Conservation (phyloP, 106 monocot species). For the Xerophyta viscosa region DNA sequence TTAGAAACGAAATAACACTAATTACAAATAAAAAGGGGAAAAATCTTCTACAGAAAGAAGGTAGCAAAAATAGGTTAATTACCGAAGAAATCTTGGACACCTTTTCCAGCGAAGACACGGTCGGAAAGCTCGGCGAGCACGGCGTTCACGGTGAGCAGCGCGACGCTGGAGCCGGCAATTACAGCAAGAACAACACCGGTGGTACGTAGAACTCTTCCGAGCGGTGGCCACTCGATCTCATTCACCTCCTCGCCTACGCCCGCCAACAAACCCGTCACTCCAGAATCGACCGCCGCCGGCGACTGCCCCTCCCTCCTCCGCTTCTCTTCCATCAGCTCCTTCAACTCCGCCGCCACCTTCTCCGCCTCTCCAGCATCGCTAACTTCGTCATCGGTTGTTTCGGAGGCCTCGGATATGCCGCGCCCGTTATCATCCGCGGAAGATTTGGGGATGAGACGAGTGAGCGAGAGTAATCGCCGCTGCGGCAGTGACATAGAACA, state of each 20-base stretch:
- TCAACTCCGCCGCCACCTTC: conserved; percentile 29
- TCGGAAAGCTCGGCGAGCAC: conserved; percentile 91
- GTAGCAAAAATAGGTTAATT: no score
- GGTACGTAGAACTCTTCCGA: conserved; percentile 77
- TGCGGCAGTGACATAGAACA: not conserved
- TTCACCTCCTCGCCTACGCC: conserved; percentile 70
- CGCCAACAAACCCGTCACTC: conserved; percentile 17
- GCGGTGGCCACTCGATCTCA: conserved; percentile 91
- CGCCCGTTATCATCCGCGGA: conserved; percentile 9
- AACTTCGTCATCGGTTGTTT: not conserved
- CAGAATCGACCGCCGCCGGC: not conserved
- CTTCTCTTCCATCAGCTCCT: conserved; percentile 29
- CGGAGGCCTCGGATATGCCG: not conserved
- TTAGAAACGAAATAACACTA: no score
- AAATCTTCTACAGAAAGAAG: no score
- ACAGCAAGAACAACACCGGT: conserved; percentile 86
- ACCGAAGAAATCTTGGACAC: conserved; percentile 85
- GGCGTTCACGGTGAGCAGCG: conserved; percentile 82
- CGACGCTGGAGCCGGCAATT: conserved; percentile 79
- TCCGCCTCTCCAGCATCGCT: not conserved
- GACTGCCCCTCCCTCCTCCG: conserved; percentile 25
- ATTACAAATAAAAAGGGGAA: no score
- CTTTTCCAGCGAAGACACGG: conserved; percentile 70
- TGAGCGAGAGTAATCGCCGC: not conserved
- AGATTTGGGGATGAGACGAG: not conserved